Evolutionary conservation across 2,329 filamentous ascomycete species (phyloP).

Genomic region (Stagonosporopsis cucurbitacearum): DNA sequence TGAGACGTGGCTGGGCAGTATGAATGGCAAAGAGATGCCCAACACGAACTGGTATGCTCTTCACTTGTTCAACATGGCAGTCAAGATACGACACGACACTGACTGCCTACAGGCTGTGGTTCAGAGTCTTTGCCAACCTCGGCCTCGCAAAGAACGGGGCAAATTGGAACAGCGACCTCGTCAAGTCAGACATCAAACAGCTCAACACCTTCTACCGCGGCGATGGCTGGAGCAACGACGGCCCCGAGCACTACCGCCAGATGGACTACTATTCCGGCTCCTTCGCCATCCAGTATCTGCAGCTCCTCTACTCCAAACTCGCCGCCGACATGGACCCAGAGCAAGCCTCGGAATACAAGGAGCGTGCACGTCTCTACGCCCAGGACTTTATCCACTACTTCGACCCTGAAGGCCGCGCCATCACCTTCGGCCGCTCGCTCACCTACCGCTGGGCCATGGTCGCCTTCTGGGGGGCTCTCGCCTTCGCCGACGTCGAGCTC

Average conservation of each 20-base stretch:
- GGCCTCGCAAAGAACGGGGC: constrained; percentile 78
- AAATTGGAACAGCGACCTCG: constrained; percentile 70
- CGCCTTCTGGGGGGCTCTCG: constrained; percentile 81
- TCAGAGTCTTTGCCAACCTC: constrained; percentile 82
- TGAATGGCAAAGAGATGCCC: constrained; percentile 76
- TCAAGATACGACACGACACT: constrained; percentile 14
- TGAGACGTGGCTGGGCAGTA: constrained; percentile 74
- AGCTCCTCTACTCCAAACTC: constrained; percentile 77
- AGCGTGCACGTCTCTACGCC: constrained; percentile 70
- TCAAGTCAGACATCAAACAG: constrained; percentile 78
- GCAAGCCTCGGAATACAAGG: constrained; percentile 72
- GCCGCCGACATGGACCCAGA: constrained; percentile 69
- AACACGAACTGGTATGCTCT: constrained; percentile 68
- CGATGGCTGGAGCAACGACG: constrained; percentile 82
- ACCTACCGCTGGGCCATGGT: constrained; percentile 86
- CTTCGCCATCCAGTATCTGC: constrained; percentile 81
- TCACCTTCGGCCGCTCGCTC: constrained; percentile 78
- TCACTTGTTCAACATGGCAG: background rate
- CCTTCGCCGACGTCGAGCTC: constrained; percentile 76
- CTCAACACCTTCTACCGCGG: constrained; percentile 83
- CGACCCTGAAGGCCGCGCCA: constrained; percentile 71
- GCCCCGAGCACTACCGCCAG: constrained; percentile 77
- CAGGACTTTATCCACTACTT: constrained; percentile 79
- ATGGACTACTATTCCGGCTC: constrained; percentile 87
- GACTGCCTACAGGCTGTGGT: constrained; percentile 71